Conservation (phyloP, 1,139 yeast species). For the Starmera stellimalicola region DNA sequence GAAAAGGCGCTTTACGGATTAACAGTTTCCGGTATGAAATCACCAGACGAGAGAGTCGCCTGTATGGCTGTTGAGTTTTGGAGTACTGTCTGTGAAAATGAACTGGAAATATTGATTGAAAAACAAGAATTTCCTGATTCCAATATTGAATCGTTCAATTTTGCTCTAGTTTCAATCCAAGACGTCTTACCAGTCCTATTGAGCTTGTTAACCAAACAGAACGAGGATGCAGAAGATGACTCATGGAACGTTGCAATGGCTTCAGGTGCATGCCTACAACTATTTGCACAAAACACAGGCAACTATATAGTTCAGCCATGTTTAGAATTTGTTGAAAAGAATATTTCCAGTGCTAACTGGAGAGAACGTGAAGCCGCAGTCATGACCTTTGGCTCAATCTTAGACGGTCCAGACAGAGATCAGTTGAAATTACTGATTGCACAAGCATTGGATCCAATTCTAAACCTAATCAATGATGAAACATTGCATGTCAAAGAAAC, state of each 20-base stretch:
- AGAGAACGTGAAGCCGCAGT: slow-evolving; percentile 93
- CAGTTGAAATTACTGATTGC: slow-evolving; percentile 59
- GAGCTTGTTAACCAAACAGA: slow-evolving; percentile 73
- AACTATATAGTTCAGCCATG: slow-evolving; percentile 81
- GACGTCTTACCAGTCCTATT: slow-evolving; percentile 86
- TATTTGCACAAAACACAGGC: slow-evolving; percentile 87
- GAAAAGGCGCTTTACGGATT: slow-evolving; percentile 90
- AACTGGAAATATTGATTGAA: slow-evolving; percentile 67
- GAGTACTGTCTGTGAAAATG: slow-evolving; percentile 97
- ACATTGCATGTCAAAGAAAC: slow-evolving; percentile 87
- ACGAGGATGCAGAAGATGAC: slow-evolving; percentile 84
- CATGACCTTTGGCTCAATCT: slow-evolving; percentile 96
- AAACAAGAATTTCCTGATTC: slow-evolving; percentile 49
- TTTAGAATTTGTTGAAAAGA: slow-evolving; percentile 69
- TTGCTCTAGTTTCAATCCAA: slow-evolving; percentile 74
- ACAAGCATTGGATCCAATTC: slow-evolving; percentile 76
- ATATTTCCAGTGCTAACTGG: slow-evolving; percentile 61
- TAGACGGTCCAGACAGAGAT: slow-evolving; percentile 86
- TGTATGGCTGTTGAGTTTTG: slow-evolving; percentile 99
- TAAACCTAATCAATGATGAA: slow-evolving; percentile 62
- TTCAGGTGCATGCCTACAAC: slow-evolving; percentile 92
- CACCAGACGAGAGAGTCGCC: slow-evolving; percentile 75
- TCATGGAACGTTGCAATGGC: slow-evolving; percentile 99
- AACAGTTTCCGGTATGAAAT: slow-evolving; percentile 88
- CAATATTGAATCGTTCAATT: slow-evolving; percentile 42